These are phyloP conservation scores for Coprinopsis sp. DNA, from an alignment of 768 basidiomycete genomes.

Conservation along the genomic window DNA sequence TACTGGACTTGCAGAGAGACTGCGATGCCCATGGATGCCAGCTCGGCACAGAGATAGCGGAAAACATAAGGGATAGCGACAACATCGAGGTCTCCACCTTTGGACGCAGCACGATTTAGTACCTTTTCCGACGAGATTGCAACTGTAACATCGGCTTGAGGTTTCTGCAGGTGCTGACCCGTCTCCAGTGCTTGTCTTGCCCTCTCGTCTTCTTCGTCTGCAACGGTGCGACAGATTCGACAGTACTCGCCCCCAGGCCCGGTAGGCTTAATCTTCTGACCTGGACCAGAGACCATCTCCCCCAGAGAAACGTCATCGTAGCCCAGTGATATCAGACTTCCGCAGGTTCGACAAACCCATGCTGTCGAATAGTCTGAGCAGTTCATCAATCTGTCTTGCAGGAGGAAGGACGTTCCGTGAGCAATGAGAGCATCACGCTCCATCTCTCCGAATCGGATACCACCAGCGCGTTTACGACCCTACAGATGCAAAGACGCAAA, in stretches of 20 bases:
- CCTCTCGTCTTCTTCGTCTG: constrained; percentile 58
- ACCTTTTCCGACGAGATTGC: constrained; percentile 66
- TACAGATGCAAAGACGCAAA: constrained; percentile 21
- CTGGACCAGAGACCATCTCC: constrained; percentile 44
- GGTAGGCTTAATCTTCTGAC: constrained; percentile 40
- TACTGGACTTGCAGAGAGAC: constrained; percentile 76
- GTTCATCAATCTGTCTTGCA: constrained; percentile 99
- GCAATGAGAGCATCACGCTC: constrained; percentile 98
- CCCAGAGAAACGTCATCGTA: constrained; percentile 86
- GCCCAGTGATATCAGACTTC: constrained; percentile 91
- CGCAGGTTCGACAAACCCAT: constrained; percentile 97
- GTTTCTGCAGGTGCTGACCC: constrained; percentile 42
- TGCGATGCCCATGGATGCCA: constrained; percentile 98
- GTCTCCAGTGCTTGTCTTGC: constrained; percentile 57
- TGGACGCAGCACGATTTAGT: constrained; percentile 51
- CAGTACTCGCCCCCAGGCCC: constrained; percentile 92
- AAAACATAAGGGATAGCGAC: constrained; percentile 96
- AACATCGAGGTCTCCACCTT: constrained; percentile 86
- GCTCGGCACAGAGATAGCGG: constrained; percentile 88
- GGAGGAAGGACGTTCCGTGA: constrained; percentile 95
- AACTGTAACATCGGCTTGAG: constrained; percentile 53
- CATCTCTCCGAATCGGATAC: constrained; percentile 99
- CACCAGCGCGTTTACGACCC: constrained; percentile 97
- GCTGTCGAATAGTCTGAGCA: constrained; percentile 99
- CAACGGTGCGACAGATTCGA: constrained; percentile 78